Evolutionary conservation across 345 rosid genomes (phyloP).

Genomic region (Pistacia vera): DNA sequence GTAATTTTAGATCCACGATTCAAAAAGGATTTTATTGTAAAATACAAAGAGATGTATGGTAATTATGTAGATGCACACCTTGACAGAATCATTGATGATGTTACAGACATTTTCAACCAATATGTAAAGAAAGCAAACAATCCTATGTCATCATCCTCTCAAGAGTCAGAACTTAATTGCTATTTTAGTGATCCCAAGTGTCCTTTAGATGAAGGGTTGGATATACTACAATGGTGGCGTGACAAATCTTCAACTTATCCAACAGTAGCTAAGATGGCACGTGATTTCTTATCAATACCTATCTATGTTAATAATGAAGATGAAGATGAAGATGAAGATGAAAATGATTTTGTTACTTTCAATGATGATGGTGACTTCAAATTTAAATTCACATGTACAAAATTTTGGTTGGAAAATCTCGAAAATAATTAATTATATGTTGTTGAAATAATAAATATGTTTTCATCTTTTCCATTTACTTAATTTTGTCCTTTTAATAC

Average conservation of each 20-base stretch:
- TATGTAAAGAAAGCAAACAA: not conserved
- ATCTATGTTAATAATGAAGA: too few species aligned
- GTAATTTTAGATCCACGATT: not conserved
- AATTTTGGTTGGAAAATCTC: too few species aligned
- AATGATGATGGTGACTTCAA: not conserved
- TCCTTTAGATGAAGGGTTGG: not conserved
- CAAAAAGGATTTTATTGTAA: not conserved
- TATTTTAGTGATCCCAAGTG: not conserved
- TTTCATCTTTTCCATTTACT: too few species aligned
- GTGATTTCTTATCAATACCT: slow-evolving; percentile 14
- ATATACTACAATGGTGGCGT: slow-evolving; percentile 21
- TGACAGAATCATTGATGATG: too few species aligned
- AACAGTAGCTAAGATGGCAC: slow-evolving; percentile 7
- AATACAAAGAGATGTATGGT: not conserved
- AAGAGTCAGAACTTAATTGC: not conserved
- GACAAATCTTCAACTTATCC: not conserved
- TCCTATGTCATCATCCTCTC: not conserved
- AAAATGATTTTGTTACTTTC: not conserved
- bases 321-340: not conserved
- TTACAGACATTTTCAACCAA: not conserved
- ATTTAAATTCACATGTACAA: too few species aligned
- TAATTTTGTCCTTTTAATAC: too few species aligned
- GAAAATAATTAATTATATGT: too few species aligned
- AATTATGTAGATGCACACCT: not conserved
- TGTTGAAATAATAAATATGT: too few species aligned